These are phyloP conservation scores for Colletotrichum sp. DNA, from an alignment of 2,329 filamentous ascomycete genomes.

Conservation along the genomic window DNA sequence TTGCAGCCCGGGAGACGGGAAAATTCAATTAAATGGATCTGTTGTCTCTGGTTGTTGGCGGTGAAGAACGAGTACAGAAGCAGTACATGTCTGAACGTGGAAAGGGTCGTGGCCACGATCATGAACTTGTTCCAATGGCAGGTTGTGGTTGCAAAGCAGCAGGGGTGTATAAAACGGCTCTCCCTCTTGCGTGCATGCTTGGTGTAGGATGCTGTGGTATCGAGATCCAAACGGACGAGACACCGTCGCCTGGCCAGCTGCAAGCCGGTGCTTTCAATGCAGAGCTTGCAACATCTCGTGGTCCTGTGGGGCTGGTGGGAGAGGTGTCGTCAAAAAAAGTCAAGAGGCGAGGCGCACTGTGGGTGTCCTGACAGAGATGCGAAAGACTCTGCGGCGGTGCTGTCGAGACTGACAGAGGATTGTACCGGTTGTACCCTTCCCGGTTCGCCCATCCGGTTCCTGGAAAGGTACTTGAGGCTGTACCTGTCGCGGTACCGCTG, in stretches of 20 bases:
- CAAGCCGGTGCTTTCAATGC: conserved; percentile 13
- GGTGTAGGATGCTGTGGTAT: conserved; percentile 12
- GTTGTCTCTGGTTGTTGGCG: conserved; percentile 6
- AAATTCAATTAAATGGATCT: conserved; percentile 19
- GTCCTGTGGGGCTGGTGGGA: conserved; percentile 8
- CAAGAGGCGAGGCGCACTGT: conserved; percentile 14
- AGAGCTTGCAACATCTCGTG: conserved; percentile 21
- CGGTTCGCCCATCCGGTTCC: conserved; percentile 18
- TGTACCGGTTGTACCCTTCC: conserved; percentile 1
- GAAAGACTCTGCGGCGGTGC: not conserved
- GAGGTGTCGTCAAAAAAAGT: not conserved
- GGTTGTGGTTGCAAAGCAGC: conserved; percentile 1
- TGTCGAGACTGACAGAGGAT: not conserved
- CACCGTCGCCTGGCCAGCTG: conserved; percentile 10
- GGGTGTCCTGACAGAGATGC: not conserved
- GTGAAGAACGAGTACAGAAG: conserved; percentile 4
- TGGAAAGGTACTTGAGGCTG: conserved; percentile 12
- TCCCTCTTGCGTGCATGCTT: conserved; percentile 1
- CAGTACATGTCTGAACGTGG: not conserved
- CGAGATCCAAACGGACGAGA: conserved; percentile 19
- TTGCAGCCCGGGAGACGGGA: not conserved
- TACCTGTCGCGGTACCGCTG: not conserved
- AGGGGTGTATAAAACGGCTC: conserved; percentile 7
- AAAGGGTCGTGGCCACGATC: not conserved
- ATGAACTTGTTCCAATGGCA: not conserved